These are phyloP conservation scores for Glycine tomentella DNA, from an alignment of 306 rosid genomes.

Conservation along the genomic window DNA sequence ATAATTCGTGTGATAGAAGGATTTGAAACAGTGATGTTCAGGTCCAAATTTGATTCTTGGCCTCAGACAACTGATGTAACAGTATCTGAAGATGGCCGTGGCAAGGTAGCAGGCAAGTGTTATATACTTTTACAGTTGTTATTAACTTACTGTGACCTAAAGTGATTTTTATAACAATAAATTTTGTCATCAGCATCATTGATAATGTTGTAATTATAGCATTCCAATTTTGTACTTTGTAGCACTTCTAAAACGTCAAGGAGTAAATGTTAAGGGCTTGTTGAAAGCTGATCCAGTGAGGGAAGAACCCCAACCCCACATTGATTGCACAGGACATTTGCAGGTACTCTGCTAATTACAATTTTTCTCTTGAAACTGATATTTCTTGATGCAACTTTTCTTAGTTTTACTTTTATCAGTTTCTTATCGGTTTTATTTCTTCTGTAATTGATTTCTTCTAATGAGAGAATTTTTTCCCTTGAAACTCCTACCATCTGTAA, in stretches of 20 bases:
- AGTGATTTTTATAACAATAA: conserved; percentile 18
- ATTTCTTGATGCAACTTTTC: not conserved
- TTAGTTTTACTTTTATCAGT: conserved; percentile 1
- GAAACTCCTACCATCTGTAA: too few relatives aligned
- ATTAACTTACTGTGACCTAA: conserved; percentile 10
- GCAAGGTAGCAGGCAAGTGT: conserved; percentile 92
- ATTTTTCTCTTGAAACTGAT: conserved; percentile 32
- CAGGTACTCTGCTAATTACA: conserved; percentile 62
- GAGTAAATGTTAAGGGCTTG: conserved; percentile 88
- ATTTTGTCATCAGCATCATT: conserved; percentile 1
- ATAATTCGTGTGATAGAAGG: conserved; percentile 91
- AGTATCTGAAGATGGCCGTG: conserved; percentile 94
- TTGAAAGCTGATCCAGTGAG: conserved; percentile 86
- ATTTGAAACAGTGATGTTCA: conserved; percentile 84
- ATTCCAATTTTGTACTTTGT: conserved; percentile 35
- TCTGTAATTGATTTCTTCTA: conserved; percentile 5
- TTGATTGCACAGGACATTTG: conserved; percentile 92
- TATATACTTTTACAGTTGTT: conserved; percentile 35
- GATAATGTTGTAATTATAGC: not conserved
- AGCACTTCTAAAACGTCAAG: conserved; percentile 95
- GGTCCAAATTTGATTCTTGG: conserved; percentile 85
- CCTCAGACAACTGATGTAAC: conserved; percentile 73
- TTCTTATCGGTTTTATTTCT: conserved; percentile 9
- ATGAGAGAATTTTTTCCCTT: not conserved
- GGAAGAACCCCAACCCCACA: conserved; percentile 92